Base-by-base conservation (phyloP, 306 rosid species). In the Echinosophora koreensis region DNA sequence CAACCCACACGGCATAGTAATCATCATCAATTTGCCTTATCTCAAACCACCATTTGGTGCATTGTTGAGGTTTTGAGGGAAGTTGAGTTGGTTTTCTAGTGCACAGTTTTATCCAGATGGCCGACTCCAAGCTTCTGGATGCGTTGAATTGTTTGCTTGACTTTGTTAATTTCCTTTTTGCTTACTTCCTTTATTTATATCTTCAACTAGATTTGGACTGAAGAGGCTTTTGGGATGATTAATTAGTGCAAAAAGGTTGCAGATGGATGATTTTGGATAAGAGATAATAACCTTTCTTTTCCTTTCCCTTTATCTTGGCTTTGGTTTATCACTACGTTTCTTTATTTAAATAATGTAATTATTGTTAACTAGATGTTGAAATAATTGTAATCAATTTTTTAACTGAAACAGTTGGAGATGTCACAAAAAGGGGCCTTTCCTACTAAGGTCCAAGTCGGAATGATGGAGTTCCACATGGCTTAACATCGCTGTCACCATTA, bases 391-490 rank as follows among this genome's bases (percentile, higher is more conserved):
- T 41, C 7, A 5, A 7, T 41, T 6, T 79, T 73, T 50, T 80
- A 88, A 90, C 87, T 30, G 92, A 88, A 89, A 85, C 86, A 82
- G 91, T 88, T 88, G 79, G 79, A 76, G 88, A 89, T 82, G 81
- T 87, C 95, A 93, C 74, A 58, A 64, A 75, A 56, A 69, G 92
- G 91, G 91, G 11, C 87, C 86, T 86, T 63, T 91, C 97, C 89
- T 51, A 85, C 73, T 81, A 86, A 81, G 87, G 82, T 86, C 97
- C 91, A 84, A 78, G 81, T 91, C 72, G 87, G 86, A 71, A 80
- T 87, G 74, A 79, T 89, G 93, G 85, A 72, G 27, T 80, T 89
- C 91, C 91, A 87, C 86, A 85, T 82, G 69, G 79, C n/a, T 54
- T 81, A 37, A 51, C 68, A 66, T 85, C 83, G 32, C 61, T 89